Evolutionary conservation across 1,284 basidiomycete genomes (phyloP).

Genomic region (Moniliophthora roreri): DNA sequence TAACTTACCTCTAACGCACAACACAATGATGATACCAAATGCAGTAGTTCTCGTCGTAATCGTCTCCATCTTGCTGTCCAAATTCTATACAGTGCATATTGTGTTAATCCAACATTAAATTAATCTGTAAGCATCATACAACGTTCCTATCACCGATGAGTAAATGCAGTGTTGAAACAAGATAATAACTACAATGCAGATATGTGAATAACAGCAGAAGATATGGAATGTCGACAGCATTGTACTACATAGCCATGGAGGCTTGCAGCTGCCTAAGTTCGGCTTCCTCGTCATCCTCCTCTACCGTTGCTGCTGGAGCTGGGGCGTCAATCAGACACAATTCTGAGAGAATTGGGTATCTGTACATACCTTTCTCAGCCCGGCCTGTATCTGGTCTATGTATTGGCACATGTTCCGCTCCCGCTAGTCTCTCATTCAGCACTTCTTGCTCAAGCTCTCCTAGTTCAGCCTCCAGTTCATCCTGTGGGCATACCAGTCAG

Average conservation of each 20-base stretch:
- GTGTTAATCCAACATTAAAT: slow-evolving; percentile 4
- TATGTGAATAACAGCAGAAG: slow-evolving; percentile 6
- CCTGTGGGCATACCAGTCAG: slow-evolving; percentile 44
- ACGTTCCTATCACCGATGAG: slow-evolving; percentile 1
- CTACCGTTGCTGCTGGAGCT: slow-evolving; percentile 45
- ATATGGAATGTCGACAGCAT: too few relatives aligned
- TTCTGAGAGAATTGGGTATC: slow-evolving; percentile 11
- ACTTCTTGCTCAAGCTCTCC: slow-evolving; percentile 92
- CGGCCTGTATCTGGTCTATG: slow-evolving; percentile 66
- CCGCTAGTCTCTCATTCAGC: slow-evolving; percentile 85
- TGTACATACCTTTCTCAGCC: slow-evolving; percentile 2
- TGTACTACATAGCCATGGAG: slow-evolving; percentile 15
- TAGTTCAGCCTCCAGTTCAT: slow-evolving; percentile 82
- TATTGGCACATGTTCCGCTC: slow-evolving; percentile 88
- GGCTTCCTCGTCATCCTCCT: slow-evolving; percentile 92
- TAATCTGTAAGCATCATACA: slow-evolving; percentile 3
- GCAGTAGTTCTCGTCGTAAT: slow-evolving; percentile 9
- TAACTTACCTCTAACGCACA: slow-evolving; percentile 19
- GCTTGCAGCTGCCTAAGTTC: slow-evolving; percentile 93
- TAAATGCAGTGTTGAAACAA: slow-evolving; percentile 3
- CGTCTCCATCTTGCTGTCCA: slow-evolving; percentile 10
- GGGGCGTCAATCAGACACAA: slow-evolving; percentile 21
- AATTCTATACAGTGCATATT: slow-evolving; percentile 5
- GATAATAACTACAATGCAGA: slow-evolving; percentile 9
- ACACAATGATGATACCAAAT: slow-evolving; percentile 13